Base-by-base conservation (phyloP, 1,139 yeast genomes). In the Dujonia santamariae region DNA sequence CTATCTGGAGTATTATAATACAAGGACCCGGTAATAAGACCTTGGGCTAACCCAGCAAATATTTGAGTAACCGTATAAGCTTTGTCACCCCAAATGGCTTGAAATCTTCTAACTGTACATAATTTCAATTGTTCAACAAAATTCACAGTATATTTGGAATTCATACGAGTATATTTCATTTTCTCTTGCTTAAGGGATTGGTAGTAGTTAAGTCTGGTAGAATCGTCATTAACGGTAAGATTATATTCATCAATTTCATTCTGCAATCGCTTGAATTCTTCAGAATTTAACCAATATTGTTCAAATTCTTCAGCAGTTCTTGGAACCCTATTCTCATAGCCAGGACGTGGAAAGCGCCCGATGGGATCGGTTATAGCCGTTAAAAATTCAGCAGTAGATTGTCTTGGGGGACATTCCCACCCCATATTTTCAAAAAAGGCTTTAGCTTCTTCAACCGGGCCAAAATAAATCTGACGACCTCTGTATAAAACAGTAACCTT, bases 341-440 rank as follows among this genome's bases (percentile, higher is more conserved):
- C 85, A 12, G 56, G 49, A 35, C 51, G 56, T 8, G 63, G 51
- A 32, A 47, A 46, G 45, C 80, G 62, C 19, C 76, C 79, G 30
- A 57, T 56, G 25, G 81, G 80, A 40, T 75, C 78, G 18, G 85
- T 79, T 23, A 80, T 67, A n/a, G 85, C 72, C n/a, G 85, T 79
- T 54, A 80, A 64, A 45, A 78, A 80, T 47, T 80, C 85, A 9
- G 82, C 77, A 15, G 85, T 76, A 4, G 83, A 72, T 63, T 76
- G 80, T 54, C 85, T 68, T 22, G 71, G 57, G 26, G 83, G 85
- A 47, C 80, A 75, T 30, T 61, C 51, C 60, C 63, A 80, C 22
- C 86, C 86, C 83, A 79, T 75, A 18, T 61, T 57, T 48, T 67
- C 72, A 49, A 80, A 80, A 50, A 70, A 80, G 3, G 52, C 62